Conservation (phyloP, 2,329 filamentous ascomycete species). For the Aspergillus sp. region DNA sequence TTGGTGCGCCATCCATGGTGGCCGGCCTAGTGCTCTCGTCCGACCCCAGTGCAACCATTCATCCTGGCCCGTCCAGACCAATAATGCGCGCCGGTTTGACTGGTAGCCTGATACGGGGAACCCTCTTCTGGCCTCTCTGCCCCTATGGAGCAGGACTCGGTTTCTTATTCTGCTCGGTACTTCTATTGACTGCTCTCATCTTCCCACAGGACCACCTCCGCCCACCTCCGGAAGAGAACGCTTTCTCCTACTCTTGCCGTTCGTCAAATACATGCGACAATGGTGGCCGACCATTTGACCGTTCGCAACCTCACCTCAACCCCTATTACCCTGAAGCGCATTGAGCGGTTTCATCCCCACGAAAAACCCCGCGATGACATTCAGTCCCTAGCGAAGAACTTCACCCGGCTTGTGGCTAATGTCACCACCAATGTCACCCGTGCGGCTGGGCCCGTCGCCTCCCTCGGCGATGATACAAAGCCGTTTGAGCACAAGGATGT, state of each 20-base stretch:
- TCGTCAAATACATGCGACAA: constrained; percentile 4
- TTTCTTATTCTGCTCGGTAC: not conserved
- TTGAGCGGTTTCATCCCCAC: constrained; percentile 70
- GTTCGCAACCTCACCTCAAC: constrained; percentile 80
- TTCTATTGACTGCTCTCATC: constrained; percentile 1
- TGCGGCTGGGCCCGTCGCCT: constrained; percentile 45
- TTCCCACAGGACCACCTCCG: not conserved
- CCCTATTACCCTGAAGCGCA: constrained; percentile 67
- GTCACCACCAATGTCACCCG: constrained; percentile 44
- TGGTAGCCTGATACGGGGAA: constrained; percentile 8
- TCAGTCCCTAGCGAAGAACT: constrained; percentile 47
- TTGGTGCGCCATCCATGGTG: constrained; percentile 6
- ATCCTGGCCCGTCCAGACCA: constrained; percentile 6
- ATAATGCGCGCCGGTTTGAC: constrained; percentile 10
- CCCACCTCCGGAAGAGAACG: not conserved
- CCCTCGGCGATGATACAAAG: constrained; percentile 52
- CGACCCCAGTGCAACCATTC: constrained; percentile 6
- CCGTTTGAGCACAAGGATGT: constrained; percentile 64
- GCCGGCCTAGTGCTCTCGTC: constrained; percentile 4
- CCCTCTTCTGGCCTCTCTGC: not conserved
- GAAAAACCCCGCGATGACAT: constrained; percentile 39
- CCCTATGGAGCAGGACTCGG: not conserved
- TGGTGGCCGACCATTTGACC: constrained; percentile 54
- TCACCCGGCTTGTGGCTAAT: constrained; percentile 46
- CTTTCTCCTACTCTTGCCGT: not conserved